Base-by-base conservation (phyloP, 2,329 filamentous ascomycete species). In the Talaromyces sp. region DNA sequence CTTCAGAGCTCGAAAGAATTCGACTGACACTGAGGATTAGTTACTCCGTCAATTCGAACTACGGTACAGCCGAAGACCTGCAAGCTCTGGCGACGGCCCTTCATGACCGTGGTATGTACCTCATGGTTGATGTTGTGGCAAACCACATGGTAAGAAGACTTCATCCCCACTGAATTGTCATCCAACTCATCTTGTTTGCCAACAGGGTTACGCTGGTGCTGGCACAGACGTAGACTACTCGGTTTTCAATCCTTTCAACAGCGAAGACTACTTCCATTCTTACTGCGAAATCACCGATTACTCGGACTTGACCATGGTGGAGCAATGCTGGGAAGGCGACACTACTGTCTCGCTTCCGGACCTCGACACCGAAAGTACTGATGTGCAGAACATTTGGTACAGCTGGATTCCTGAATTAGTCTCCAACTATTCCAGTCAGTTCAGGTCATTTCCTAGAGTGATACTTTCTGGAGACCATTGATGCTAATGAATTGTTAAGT, bases 381-480 rank as follows among this genome's bases (percentile, higher is more conserved):
- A 73, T 1, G 82, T 89, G 9, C 78, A 80, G 28, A 70, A 71
- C 16, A 75, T 83, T 2, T 84, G 83, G 70, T 77, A 84, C 60
- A 72, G 76, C n/a, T 90, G 88, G 88, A 79, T 90, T 67, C 72
- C 70, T 18, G 76, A 76, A 46, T 76, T 89, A 0, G 82, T 89
- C 1, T 71, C 78, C 2, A 83, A 86, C 65, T 90, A 88, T 69
- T 79, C 77, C 18, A 86, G 88, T 76, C 85, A 86, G 69, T 84
- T 85, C 2, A 75, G 86, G 11, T 83, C 61, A 28, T 28, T n/a
- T 12, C 18, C 23, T 37, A 33, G 21, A 6, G 6, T 7, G 6
- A 2, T 46, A 56, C 11, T n/a, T 1, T 23, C 40, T 23, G 8
- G 18, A 31, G 21, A 52, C 50, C 9, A 16, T 16, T 16, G 9